Base-by-base conservation (phyloP, 306 rosid species). In the Cercis canadensis region DNA sequence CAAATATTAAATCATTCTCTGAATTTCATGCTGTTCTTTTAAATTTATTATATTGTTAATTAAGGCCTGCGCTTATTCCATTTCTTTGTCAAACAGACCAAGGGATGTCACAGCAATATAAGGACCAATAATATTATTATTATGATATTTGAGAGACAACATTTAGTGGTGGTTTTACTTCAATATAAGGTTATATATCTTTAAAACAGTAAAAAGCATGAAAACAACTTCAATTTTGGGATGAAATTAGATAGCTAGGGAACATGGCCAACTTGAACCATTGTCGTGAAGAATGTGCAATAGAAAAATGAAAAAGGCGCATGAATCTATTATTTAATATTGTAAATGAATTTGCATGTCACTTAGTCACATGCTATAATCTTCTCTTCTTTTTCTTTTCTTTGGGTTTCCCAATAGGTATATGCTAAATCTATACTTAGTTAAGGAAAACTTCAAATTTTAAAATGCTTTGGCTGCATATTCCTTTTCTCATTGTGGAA, bases 1-100 rank as follows among this genome's bases (percentile, higher is more conserved):
- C 53, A 14, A n/a, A 36, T 72, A 61, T 70, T 32, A 16, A 56
- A 43, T 47, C 17, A n/a, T 47, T 47, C 53, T 14, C 19, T 43
- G 40, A 3, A 43, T 15, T 60, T 58, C 53, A 19, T 34, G 61
- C 33, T 29, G 52, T 37, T 51, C 9, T 60, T 39, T 60, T 61
- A n/a, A 57, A 57, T 57, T n/a, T 57, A 32, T 11, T 12, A 29
- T 40, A 14, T 31, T 70, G 57, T 57, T 44, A 43, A 12, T 43
- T 12, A 45, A 31, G 41, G 24, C 36, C 40, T 69, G 18, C 13
- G 24, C 24, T 21, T 29, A 54, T 54, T 68, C 57, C 73, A 39
- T 53, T 67, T 67, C n/a, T 32, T 53, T 53, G 51, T 68, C 61
- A 52, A 24, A 24, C 29, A 24, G 29, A 24, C 29, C 29, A 24